Evolutionary conservation across 2,329 filamentous ascomycete species (phyloP), one percentile per base, ranked within the genome.

Genomic region (Fusarium temperatum): DNA sequence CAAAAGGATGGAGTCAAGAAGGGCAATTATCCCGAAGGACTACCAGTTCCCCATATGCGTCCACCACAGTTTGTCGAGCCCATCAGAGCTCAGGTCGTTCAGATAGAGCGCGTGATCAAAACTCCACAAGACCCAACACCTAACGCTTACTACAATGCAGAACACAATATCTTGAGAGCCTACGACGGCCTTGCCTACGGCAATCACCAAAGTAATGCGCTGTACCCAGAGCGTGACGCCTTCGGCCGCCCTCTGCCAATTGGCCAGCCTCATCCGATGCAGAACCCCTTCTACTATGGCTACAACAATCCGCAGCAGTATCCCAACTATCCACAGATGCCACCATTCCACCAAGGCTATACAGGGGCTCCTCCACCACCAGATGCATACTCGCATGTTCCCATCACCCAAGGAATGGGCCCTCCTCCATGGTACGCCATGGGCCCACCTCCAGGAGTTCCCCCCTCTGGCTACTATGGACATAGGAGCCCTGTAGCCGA

Each of bases 101-200:
- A 89, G 60, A 84, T 89, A 4, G 89, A 91, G 75, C 87, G 89
- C 68, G 83, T 88, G 6, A 80, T 90, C 26, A 88, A 90, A 73
- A 81, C 80, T 4, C 81, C 82, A 8, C 81, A 85, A 48, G 89
- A 90, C 70, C 89, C 89, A 14, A 83, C 84, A 5, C 89, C 89
- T 18, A 91, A 91, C 74, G 88, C 89, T 47, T 91, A 88, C 76
- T 87, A 87, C 74, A 89, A 91, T 74, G 77, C 82, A n/a, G 82
- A 84, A 51, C 83, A 85, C 70, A 86, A 88, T 38, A 79, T 89
- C 26, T 82, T 89, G 56, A 86, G 88, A 20, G 85, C 90, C 32
- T 91, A 91, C 70, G 87, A 91, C 70, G 89, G 89, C 0, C 85
- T 86, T 6, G 81, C 83, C 2, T 91, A 89, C 75, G 88, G 88